Base-by-base conservation (phyloP, 345 rosid species). In the Arabidopsis suecica region DNA sequence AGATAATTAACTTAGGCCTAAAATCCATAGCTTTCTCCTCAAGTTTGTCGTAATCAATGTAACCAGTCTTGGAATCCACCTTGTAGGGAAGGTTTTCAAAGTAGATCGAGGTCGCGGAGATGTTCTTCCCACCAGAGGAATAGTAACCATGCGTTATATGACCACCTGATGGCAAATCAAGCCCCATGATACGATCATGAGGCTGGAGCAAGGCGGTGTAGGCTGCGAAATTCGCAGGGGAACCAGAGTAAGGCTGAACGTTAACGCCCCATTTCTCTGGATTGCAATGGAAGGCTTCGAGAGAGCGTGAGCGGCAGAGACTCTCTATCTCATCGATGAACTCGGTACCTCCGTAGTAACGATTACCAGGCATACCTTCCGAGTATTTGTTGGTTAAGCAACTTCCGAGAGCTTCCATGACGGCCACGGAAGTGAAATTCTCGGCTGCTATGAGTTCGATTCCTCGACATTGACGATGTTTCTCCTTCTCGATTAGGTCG, bases 1-100 rank as follows among this genome's bases (percentile, higher is more conserved):
- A 94, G 72, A 94, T 94, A 60, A 94, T 85, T 81, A 94, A 72
- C 84, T 72, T 88, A 0, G 99, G 99, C 82, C 97, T 86, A 70
- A 94, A 94, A 75, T 94, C 98, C 90, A 88, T 8, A 1, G 97
- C 98, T 80, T 91, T 94, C 93, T 94, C 99, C 84, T 94, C 99
- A 74, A 94, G 81, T 84, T 83, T 88, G 2, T 91, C 97, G 74
- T 94, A 92, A 65, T 91, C 97, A 65, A 94, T 83, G 74, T 84
- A 94, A 36, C 98, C 98, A 37, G 93, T 91, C 13, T 77, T 55
- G 10, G 87, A 78, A 56, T 88, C 85, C 71, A 94, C 97, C 92
- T 91, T 94, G 38, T 94, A 94, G 7, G 99, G 99, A 82, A 94
- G 82, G 30, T 95, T 94, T 88, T 94, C 97, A 3, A 94, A 94